Evolutionary conservation across 164 flowering plant genomes (phyloP).

Genomic region (Kalanchoe fedtschenkoi): DNA sequence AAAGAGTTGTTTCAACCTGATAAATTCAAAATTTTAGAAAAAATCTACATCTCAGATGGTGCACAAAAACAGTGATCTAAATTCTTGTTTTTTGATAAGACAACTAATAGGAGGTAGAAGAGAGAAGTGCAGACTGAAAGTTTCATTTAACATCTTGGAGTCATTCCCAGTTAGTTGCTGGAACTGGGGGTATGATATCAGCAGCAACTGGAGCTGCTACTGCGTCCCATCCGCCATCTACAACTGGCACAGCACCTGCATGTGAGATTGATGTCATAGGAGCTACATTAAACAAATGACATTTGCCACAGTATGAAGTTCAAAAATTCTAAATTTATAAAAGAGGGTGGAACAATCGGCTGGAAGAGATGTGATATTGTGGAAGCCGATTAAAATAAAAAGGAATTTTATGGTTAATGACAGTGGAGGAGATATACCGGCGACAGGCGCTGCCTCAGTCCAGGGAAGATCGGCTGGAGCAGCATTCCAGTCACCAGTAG

Average conservation of each 20-base stretch:
- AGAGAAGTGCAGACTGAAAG: not conserved
- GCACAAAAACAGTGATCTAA: not conserved
- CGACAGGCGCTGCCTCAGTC: constrained; percentile 14
- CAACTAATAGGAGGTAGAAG: not conserved
- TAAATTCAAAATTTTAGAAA: not conserved
- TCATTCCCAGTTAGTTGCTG: constrained; percentile 4
- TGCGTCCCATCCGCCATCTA: not conserved
- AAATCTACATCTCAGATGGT: not conserved
- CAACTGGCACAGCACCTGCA: not conserved
- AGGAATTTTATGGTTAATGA: not conserved
- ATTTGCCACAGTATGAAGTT: no score
- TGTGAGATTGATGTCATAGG: no score
- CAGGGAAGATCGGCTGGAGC: constrained; percentile 33
- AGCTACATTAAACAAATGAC: no score
- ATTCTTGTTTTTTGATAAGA: not conserved
- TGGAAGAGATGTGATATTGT: not conserved
- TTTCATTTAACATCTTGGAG: not conserved
- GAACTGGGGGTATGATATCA: not conserved
- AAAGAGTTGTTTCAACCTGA: no score
- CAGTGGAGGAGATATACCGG: not conserved
- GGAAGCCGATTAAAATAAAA: not conserved
- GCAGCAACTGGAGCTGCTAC: constrained; percentile 1
- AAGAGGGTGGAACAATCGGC: no score
- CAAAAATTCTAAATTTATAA: no score
- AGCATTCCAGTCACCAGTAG: constrained; percentile 28